Percentiles rank a stretch among this genome's conserved stretches.
phyloP scores from a whole-genome alignment of 139 green algal genomes.

The Chlamydomonas sp. region DNA sequence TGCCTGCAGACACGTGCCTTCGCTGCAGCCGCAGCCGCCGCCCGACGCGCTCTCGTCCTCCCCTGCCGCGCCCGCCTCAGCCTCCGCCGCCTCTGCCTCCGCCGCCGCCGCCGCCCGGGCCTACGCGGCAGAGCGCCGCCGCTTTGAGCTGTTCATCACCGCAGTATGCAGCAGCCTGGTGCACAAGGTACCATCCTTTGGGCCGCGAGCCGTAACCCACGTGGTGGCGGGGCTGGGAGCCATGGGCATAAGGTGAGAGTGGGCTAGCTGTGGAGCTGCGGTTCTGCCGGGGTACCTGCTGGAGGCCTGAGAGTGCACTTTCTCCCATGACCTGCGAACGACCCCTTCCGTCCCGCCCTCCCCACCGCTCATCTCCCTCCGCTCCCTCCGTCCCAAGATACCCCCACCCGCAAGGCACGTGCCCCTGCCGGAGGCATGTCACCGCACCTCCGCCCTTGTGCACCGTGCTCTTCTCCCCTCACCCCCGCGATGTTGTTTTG shows the following conservation, averaged over 20 bases:
- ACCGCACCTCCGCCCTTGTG: no score
- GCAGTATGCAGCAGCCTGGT: slow-evolving; percentile 4
- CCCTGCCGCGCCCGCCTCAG: not conserved
- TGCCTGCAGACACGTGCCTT: slow-evolving; percentile 11
- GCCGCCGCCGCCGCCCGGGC: no score
- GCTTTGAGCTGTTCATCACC: slow-evolving; percentile 9
- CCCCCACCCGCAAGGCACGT: no score
- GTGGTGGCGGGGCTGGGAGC: slow-evolving; percentile 10
- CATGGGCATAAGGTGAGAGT: slow-evolving; percentile 18
- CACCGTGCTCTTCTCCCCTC: no score
- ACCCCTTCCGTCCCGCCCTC: no score
- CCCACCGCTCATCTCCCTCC: no score
- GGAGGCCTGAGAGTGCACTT: not conserved
- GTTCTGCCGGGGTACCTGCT: no score
- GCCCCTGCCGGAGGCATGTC: no score
- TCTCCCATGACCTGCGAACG: not conserved
- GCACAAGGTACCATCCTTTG: slow-evolving; percentile 2
- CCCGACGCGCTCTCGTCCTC: not conserved
- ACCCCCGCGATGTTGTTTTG: no score
- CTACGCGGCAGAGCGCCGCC: not conserved
- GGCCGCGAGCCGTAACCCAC: slow-evolving; percentile 5
- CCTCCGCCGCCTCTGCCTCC: not conserved
- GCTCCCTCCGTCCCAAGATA: no score
- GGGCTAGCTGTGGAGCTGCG: no score
- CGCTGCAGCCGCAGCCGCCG: not conserved